Base-by-base conservation (phyloP, 352 stramenopile genomes). In the Elongisporangium anandrum region DNA sequence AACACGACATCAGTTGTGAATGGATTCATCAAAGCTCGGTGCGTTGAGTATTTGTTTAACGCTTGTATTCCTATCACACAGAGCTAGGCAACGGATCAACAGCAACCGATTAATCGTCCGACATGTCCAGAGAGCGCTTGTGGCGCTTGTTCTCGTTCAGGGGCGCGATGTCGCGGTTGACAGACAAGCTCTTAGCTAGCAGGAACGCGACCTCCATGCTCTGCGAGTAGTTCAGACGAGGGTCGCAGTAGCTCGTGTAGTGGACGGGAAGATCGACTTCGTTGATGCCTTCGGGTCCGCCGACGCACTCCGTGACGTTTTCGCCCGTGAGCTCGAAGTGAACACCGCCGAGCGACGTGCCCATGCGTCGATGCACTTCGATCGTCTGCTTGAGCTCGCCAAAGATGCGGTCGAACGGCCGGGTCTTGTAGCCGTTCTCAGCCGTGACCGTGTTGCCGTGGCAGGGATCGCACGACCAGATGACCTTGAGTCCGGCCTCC, bases 361-460 rank as follows among this genome's bases (percentile, higher is more conserved):
- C 96, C 72, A 97, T 90, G 59, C 95, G 81, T 39, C 94, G 89
- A 72, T 99, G 97, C 39, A 99, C 97, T 78, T 99, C 96, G 72
- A 99, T 95, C 70, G 98, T 99, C 56, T 97, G 92, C 64, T 95
- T 85, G 52, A 99, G 75, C 77, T 99, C 97, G 5, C 86, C 87
- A 54, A 98, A 95, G 65, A 99, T 98, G 61, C 77, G 80, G 61
- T 99, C 96, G 65, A 99, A 99, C 52, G 94, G 83, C 50, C 97
- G 89, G 41, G 97, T 99, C 81, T 99, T 99, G 79, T 96, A 98
- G 54, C 84, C 85, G 54, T 90, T 93, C 38, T 97, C 82, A 1
- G 96, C 97, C 72, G 97, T 98, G 75, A 97, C 97, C n/a, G 97
- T 99, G 79, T 99, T 99, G 59, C 96, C 97, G 74, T 99, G 97